These are phyloP conservation scores for Carex arenaria DNA, from an alignment of 202 grass and related monocot genomes.

Conservation along the genomic window DNA sequence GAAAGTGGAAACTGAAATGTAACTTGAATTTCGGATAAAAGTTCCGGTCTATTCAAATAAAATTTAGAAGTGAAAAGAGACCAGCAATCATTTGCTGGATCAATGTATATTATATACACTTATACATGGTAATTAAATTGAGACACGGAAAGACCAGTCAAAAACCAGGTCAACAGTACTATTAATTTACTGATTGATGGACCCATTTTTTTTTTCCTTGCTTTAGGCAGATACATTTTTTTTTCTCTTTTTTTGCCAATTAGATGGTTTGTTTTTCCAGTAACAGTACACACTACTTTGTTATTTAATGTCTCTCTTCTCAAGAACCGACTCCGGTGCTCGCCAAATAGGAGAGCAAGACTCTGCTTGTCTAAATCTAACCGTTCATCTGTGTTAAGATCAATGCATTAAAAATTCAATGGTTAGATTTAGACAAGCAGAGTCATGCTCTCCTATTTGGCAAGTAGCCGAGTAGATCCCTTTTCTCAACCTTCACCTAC, in stretches of 20 bases:
- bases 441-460: too few relatives aligned
- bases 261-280: neutral
- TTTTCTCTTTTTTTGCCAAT: neutral
- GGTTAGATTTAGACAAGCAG: too few relatives aligned
- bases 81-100: neutral
- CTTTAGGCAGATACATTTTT: neutral
- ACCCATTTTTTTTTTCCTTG: neutral
- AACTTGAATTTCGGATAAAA: neutral
- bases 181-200: neutral
- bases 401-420: too few relatives aligned
- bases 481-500: neutral
- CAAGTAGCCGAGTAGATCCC: too few relatives aligned
- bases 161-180: neutral
- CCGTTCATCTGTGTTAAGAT: too few relatives aligned
- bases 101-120: neutral
- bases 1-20: neutral
- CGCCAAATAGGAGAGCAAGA: too few relatives aligned
- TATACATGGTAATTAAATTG: neutral
- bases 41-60: neutral
- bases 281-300: slow-evolving; percentile 3
- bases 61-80: neutral
- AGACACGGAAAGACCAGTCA: neutral
- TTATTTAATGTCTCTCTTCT: neutral
- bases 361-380: too few relatives aligned
- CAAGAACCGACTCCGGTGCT: neutral